Conservation (phyloP, 768 basidiomycete species). For the Hygrophoropsis aurantiaca region DNA sequence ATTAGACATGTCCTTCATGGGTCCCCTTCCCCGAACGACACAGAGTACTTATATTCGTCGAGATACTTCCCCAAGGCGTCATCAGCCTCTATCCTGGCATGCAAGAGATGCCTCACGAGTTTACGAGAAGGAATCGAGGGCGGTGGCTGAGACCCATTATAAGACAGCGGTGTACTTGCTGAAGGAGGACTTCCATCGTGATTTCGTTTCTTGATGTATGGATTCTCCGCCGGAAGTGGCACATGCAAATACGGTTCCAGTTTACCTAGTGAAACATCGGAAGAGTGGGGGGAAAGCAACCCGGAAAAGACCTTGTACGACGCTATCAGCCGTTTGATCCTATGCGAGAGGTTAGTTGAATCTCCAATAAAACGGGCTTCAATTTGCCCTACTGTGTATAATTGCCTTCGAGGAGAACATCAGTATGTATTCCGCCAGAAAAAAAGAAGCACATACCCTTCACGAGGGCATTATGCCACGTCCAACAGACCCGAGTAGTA, state of each 20-base stretch:
- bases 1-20: too few relatives aligned
- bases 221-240: constrained; percentile 38
- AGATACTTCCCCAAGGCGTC: constrained; percentile 22
- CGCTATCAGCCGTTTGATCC: constrained; percentile 32
- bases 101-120: constrained; percentile 31
- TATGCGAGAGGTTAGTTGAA: constrained; percentile 3
- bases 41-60: too few relatives aligned
- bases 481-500: constrained; percentile 35
- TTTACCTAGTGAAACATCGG: constrained; percentile 11
- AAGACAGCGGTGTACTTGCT: too few relatives aligned
- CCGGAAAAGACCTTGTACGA: constrained; percentile 40
- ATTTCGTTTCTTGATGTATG: constrained; percentile 37
- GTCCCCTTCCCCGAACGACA: too few relatives aligned
- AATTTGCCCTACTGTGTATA: constrained; percentile 3
- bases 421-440: not conserved
- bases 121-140: constrained; percentile 20
- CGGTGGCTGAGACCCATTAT: not conserved
- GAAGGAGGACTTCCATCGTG: too few relatives aligned
- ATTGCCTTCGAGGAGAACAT: constrained; percentile 3
- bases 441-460: constrained; percentile 24
- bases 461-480: constrained; percentile 47
- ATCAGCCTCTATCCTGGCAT: constrained; percentile 29
- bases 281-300: constrained; percentile 26
- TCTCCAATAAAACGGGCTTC: not conserved
- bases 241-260: constrained; percentile 41